These are phyloP conservation scores for Fallopia convolvulus DNA, from an alignment of 148 eudicot genomes.

Conservation along the genomic window DNA sequence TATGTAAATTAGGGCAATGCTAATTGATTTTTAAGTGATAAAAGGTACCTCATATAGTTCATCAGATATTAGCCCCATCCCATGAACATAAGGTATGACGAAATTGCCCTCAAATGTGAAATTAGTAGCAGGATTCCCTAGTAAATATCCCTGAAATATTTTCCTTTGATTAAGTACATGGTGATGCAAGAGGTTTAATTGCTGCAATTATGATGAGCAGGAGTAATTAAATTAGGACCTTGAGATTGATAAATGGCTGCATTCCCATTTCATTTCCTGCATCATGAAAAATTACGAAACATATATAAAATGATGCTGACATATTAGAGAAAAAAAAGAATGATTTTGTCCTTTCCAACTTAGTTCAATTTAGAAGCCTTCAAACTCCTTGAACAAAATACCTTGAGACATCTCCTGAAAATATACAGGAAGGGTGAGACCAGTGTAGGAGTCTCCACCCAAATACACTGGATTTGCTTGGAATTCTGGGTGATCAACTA, in stretches of 20 bases:
- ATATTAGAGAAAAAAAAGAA: too few species aligned
- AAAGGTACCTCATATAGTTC: conserved; percentile 22
- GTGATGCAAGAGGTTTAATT: not conserved
- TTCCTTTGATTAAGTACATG: not conserved
- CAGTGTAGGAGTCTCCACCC: conserved; percentile 66
- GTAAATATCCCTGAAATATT: conserved; percentile 25
- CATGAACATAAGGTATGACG: conserved; percentile 26
- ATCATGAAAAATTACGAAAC: not conserved
- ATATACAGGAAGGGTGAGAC: conserved; percentile 41
- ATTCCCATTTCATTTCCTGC: conserved; percentile 42
- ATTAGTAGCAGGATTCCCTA: conserved; percentile 31
- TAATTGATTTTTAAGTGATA: not conserved
- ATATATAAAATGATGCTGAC: too few species aligned
- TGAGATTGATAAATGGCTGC: conserved; percentile 37
- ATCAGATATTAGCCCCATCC: conserved; percentile 41
- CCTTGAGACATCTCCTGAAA: conserved; percentile 26
- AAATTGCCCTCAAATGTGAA: conserved; percentile 15
- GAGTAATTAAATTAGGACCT: conserved; percentile 25
- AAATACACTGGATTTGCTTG: conserved; percentile 40
- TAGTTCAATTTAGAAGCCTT: not conserved
- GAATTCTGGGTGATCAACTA: conserved; percentile 37
- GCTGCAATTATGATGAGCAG: not conserved
- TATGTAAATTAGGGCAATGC: too few species aligned
- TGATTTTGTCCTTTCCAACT: too few species aligned
- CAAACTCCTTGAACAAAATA: conserved; percentile 7